phyloP scores from a whole-genome alignment of 1,284 basidiomycete species.

The Rhodofomes roseus region DNA sequence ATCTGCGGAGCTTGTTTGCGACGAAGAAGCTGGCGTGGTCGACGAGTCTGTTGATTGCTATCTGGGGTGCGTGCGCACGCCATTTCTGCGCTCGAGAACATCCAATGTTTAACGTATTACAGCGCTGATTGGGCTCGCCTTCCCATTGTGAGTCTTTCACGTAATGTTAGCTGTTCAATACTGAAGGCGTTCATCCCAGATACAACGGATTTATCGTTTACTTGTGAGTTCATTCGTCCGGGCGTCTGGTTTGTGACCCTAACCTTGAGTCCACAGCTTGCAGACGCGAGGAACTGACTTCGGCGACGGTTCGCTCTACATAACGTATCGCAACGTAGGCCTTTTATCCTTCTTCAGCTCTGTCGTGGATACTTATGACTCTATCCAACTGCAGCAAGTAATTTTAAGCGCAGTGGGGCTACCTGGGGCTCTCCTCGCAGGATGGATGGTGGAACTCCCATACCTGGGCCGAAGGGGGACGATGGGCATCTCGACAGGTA shows the following conservation, averaged over 20 bases:
- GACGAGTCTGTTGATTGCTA: constrained; percentile 52
- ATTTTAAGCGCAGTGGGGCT: constrained; percentile 67
- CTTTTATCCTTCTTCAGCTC: background rate
- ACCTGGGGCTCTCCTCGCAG: constrained; percentile 59
- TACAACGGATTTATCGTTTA: constrained; percentile 63
- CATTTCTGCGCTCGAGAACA: background rate
- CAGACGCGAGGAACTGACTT: constrained; percentile 57
- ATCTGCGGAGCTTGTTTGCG: constrained; percentile 58
- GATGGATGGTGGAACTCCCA: constrained; percentile 58
- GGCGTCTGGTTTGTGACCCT: background rate
- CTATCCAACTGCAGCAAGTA: constrained; percentile 42
- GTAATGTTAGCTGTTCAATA: background rate
- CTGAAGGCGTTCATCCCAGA: constrained; percentile 23
- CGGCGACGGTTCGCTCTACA: constrained; percentile 58
- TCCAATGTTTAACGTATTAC: background rate
- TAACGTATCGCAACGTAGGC: constrained; percentile 65
- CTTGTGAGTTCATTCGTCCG: constrained; percentile 38
- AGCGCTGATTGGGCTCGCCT: constrained; percentile 67
- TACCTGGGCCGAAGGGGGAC: constrained; percentile 60
- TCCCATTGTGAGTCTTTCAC: constrained; percentile 49
- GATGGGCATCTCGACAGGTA: constrained; percentile 54
- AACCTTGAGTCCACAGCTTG: constrained; percentile 38
- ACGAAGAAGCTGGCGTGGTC: constrained; percentile 61
- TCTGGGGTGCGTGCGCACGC: constrained; percentile 35
- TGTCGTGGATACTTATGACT: background rate